Percentiles rank a stretch among this genome's conserved stretches.
phyloP scores from a whole-genome alignment of 1,284 basidiomycete genomes.

The Sphaerobolus stellatus region DNA sequence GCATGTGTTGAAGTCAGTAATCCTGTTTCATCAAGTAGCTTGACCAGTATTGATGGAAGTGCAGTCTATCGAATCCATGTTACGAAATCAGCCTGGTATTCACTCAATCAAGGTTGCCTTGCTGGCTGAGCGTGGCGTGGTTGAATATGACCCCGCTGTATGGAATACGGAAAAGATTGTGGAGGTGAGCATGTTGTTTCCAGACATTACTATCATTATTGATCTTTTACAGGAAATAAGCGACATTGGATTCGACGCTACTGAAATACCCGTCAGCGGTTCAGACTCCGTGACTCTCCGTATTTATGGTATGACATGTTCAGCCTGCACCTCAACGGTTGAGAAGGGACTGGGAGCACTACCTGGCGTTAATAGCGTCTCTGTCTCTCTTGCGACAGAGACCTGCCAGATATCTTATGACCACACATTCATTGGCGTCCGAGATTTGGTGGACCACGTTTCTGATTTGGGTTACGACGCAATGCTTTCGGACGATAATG shows the following conservation, averaged over 20 bases:
- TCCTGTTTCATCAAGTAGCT: not conserved
- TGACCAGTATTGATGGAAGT: not conserved
- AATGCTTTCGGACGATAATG: conserved; percentile 77
- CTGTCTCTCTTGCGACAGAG: conserved; percentile 73
- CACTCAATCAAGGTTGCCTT: conserved; percentile 88
- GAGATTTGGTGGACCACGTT: conserved; percentile 84
- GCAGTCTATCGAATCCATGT: conserved; percentile 90
- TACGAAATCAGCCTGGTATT: conserved; percentile 85
- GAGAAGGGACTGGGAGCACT: conserved; percentile 68
- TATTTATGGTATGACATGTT: conserved; percentile 91
- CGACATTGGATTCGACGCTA: conserved; percentile 80
- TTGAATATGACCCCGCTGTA: conserved; percentile 82
- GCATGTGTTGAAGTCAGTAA: conserved; percentile 83
- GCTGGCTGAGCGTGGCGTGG: conserved; percentile 87
- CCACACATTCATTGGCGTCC: conserved; percentile 68
- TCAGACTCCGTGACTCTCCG: conserved; percentile 70
- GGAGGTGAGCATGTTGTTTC: conserved; percentile 48
- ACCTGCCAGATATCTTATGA: conserved; percentile 79
- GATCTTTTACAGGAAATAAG: conserved; percentile 10
- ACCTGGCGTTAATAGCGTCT: conserved; percentile 74
- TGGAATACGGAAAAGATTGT: conserved; percentile 84
- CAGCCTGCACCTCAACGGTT: conserved; percentile 77
- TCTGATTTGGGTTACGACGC: conserved; percentile 92
- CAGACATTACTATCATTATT: not conserved
- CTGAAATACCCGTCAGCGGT: conserved; percentile 61